Evolutionary conservation across 164 flowering plant species (phyloP).

Genomic region (Aristolochia contorta): DNA sequence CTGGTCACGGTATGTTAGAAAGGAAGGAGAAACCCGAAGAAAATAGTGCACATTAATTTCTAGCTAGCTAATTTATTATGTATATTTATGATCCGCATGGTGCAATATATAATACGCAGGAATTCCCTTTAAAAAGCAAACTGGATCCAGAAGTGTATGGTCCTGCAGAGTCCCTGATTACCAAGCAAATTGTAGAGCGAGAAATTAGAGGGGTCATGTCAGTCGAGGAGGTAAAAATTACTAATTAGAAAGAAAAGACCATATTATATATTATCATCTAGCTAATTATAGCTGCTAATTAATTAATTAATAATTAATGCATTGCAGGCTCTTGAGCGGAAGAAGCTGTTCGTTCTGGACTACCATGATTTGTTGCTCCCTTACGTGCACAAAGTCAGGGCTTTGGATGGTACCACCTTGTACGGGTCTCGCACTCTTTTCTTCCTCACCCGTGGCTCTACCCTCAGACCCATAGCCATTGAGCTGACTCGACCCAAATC

Average conservation of each 20-base stretch:
- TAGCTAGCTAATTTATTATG: too few species aligned
- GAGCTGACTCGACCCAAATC: conserved; percentile 53
- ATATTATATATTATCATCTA: neutral
- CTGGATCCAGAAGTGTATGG: conserved; percentile 38
- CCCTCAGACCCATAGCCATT: conserved; percentile 54
- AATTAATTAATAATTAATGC: neutral
- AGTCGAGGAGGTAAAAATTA: conserved; percentile 25
- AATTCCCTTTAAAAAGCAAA: conserved; percentile 32
- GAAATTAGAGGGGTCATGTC: conserved; percentile 24
- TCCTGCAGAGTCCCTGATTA: conserved; percentile 30
- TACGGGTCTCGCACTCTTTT: conserved; percentile 75
- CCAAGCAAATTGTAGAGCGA: conserved; percentile 22
- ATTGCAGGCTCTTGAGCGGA: conserved; percentile 38
- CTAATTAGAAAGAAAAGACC: neutral
- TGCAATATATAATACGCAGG: too few species aligned
- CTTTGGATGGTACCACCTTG: conserved; percentile 34
- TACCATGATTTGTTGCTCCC: conserved; percentile 59
- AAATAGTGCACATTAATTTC: too few species aligned
- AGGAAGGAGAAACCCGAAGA: too few species aligned
- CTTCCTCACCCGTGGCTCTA: conserved; percentile 32
- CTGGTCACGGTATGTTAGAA: conserved; percentile 27
- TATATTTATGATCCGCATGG: too few species aligned
- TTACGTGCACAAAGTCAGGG: conserved; percentile 39
- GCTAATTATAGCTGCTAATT: too few species aligned
- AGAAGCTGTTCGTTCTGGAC: conserved; percentile 53